phyloP scores from a whole-genome alignment of 495 filamentous ascomycete species.

The Penicillium salamii region DNA sequence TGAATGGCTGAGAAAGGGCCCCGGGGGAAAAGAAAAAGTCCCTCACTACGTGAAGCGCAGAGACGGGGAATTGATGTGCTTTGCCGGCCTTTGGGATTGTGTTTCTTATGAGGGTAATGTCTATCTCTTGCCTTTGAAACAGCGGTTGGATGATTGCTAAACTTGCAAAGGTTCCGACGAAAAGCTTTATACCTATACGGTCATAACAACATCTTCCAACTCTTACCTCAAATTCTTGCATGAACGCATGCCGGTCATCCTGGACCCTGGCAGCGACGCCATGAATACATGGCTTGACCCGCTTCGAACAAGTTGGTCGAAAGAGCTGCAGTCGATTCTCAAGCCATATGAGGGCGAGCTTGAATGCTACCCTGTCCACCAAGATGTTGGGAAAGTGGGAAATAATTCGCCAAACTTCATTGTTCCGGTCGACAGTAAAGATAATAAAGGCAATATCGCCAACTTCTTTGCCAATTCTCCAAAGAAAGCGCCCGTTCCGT shows the following conservation, averaged over 20 bases:
- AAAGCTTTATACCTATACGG: slow-evolving; percentile 78
- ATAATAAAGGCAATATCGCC: slow-evolving; percentile 88
- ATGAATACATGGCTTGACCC: slow-evolving; percentile 81
- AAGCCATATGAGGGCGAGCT: slow-evolving; percentile 76
- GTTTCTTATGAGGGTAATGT: slow-evolving; percentile 70
- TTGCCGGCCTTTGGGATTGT: slow-evolving; percentile 91
- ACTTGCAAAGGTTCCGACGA: slow-evolving; percentile 48
- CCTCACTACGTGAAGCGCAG: slow-evolving; percentile 79
- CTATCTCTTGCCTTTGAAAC: background rate
- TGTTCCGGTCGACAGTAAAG: slow-evolving; percentile 72
- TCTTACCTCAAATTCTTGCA: slow-evolving; percentile 80
- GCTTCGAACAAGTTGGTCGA: slow-evolving; percentile 64
- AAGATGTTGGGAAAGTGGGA: slow-evolving; percentile 94
- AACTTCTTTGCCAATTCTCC: slow-evolving; percentile 75
- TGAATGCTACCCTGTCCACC: slow-evolving; percentile 79
- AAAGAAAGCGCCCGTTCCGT: slow-evolving; percentile 9
- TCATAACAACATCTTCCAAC: slow-evolving; percentile 87
- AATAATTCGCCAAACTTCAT: slow-evolving; percentile 84
- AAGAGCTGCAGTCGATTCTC: slow-evolving; percentile 71
- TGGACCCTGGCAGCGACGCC: slow-evolving; percentile 72
- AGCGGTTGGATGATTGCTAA: background rate
- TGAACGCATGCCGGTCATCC: slow-evolving; percentile 91
- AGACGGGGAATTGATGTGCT: slow-evolving; percentile 80
- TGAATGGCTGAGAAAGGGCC: slow-evolving; percentile 85
- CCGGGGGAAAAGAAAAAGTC: slow-evolving; percentile 70